Base-by-base conservation (phyloP, 1,139 yeast species). In the Taphrina flavorubra region DNA sequence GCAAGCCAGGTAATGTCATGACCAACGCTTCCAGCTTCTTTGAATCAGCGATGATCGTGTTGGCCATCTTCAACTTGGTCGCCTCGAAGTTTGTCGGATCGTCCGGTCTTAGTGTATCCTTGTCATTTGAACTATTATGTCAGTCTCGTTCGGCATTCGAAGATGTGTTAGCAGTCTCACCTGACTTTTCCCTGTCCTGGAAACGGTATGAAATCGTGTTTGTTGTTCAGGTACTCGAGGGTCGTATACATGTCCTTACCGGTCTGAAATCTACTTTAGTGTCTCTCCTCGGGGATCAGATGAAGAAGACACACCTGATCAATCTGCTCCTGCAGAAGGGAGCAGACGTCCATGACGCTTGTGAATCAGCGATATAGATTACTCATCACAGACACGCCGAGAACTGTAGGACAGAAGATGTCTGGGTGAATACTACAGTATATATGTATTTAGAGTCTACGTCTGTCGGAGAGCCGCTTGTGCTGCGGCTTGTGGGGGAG, bases 1-100 rank as follows among this genome's bases (percentile, higher is more conserved):
- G 97, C 1, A 92, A 90, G 2, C 98, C 99, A 0, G 99, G 99
- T 61, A 94, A 80, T 1, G 96, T 86, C 76, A 90, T 96, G 42
- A 94, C 92, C 51, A 94, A 84, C 78, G 89, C 86, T 63, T 90
- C 85, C 18, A 92, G 90, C 76, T 94, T 99, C 73, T 96, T 84
- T 3, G 96, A 86, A 75, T 92, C 92, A 70, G 91, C 79, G 36
- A 92, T 90, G 20, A 94, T 84, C 76, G 94, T 98, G 0, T 89
- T 86, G 1, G 97, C 86, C 20, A 94, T 81, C 71, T 82, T 85
- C 2, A 75, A 75, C 60, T 83, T 76, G 36, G 83, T 81, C 25
- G 42, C 44, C 25, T 49, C 56, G 49, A 57, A 57, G n/a, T 31
- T 53, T 40, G 42, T 67, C 8, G 55, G 57, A 13, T 16, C 57